Conservation (phyloP, 768 basidiomycete species). For the Omphalotus guepiniiformis region DNA sequence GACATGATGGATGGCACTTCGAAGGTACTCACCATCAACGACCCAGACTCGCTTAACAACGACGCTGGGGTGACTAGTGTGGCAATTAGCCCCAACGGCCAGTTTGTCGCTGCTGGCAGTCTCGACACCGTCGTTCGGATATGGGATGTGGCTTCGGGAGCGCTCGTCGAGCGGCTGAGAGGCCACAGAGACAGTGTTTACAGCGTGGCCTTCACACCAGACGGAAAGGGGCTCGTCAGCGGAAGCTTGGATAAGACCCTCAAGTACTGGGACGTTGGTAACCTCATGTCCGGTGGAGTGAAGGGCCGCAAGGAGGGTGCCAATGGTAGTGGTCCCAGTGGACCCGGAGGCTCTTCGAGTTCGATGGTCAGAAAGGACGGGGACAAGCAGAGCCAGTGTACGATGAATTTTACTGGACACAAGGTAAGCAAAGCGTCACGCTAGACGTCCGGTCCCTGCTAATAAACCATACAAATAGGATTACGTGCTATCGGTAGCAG, state of each 20-base stretch:
- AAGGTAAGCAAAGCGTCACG: slow-evolving; percentile 56
- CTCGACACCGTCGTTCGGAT: slow-evolving; percentile 72
- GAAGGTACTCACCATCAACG: slow-evolving; percentile 46
- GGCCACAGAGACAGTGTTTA: slow-evolving; percentile 87
- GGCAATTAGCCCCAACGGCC: slow-evolving; percentile 72
- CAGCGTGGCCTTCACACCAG: slow-evolving; percentile 88
- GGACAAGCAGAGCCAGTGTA: slow-evolving; percentile 49
- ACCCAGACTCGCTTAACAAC: slow-evolving; percentile 43
- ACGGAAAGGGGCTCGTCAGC: slow-evolving; percentile 85
- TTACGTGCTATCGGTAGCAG: slow-evolving; percentile 32
- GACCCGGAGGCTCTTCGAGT: slow-evolving; percentile 58
- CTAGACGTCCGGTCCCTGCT: not conserved
- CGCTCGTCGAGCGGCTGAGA: slow-evolving; percentile 66
- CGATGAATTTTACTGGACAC: slow-evolving; percentile 87
- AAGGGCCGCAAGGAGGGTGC: slow-evolving; percentile 48
- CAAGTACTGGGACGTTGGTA: slow-evolving; percentile 84
- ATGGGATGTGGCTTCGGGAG: slow-evolving; percentile 69
- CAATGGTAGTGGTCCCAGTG: slow-evolving; percentile 32
- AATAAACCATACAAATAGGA: slow-evolving; percentile 17
- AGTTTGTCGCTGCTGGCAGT: slow-evolving; percentile 43
- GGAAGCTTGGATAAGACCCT: slow-evolving; percentile 89
- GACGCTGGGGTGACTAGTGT: slow-evolving; percentile 74
- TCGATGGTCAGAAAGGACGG: slow-evolving; percentile 76
- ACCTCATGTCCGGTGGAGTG: slow-evolving; percentile 57
- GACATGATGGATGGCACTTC: slow-evolving; percentile 35